phyloP scores from a whole-genome alignment of 2,329 filamentous ascomycete genomes.

The Ophiocordyceps polyrhachis-furcata region DNA sequence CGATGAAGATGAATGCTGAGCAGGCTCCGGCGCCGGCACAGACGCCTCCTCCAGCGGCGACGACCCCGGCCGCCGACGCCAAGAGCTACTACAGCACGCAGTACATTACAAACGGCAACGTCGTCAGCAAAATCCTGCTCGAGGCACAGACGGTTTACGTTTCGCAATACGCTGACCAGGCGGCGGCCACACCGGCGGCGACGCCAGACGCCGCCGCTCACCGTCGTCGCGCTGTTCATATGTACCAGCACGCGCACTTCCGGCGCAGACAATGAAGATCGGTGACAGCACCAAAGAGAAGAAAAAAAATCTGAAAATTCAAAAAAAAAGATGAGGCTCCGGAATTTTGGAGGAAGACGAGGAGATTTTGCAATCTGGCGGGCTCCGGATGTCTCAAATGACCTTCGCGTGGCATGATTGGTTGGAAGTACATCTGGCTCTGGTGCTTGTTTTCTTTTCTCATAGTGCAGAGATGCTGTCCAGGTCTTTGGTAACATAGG shows the following conservation, averaged over 20 bases:
- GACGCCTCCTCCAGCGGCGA: slow-evolving; percentile 3
- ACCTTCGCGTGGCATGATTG: slow-evolving; percentile 14
- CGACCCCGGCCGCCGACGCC: slow-evolving; percentile 7
- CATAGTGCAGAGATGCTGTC: slow-evolving; percentile 14
- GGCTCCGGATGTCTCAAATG: slow-evolving; percentile 13
- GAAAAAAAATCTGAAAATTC: slow-evolving; percentile 4
- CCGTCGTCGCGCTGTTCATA: slow-evolving; percentile 12
- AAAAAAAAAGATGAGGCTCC: not conserved
- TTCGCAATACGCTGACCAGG: slow-evolving; percentile 20
- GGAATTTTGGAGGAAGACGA: slow-evolving; percentile 1
- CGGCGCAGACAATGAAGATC: slow-evolving; percentile 7
- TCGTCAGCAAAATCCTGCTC: slow-evolving; percentile 38
- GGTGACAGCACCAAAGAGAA: slow-evolving; percentile 1
- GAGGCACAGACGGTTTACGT: slow-evolving; percentile 35
- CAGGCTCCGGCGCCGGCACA: slow-evolving; percentile 1
- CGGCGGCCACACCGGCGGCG: slow-evolving; percentile 19
- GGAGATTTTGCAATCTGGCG: slow-evolving; percentile 12
- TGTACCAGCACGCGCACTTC: slow-evolving; percentile 20
- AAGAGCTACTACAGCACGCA: slow-evolving; percentile 28
- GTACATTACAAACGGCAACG: slow-evolving; percentile 28
- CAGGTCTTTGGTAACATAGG: slow-evolving; percentile 15
- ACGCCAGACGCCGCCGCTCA: slow-evolving; percentile 2
- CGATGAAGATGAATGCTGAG: not conserved
- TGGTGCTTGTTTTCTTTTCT: slow-evolving; percentile 5
- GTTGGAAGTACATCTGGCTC: slow-evolving; percentile 17